Base-by-base conservation (phyloP, 2,329 filamentous ascomycete species). In the Colletotrichum sp. region DNA sequence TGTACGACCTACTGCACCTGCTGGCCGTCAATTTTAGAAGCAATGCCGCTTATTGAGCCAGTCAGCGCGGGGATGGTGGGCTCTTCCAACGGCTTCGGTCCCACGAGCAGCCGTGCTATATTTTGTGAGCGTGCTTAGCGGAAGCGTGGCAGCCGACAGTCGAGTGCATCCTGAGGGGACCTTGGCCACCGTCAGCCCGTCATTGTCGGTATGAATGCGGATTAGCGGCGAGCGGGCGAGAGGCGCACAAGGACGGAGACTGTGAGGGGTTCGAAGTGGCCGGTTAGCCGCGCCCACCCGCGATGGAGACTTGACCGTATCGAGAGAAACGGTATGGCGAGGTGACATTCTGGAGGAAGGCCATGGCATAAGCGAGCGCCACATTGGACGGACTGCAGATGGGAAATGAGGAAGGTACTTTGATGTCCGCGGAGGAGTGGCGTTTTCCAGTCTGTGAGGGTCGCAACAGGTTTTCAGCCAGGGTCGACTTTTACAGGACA, bases 261-360 rank as follows among this genome's bases (percentile, higher is more conserved):
- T 44, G 59, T 34, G 55, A 61, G 59, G 63, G 74, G 59, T 48
- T 72, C 30, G 59, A 59, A 36, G 12, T 61, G 74, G n/a, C 39
- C 59, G 39, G 66, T 66, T 76, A 76, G 74, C 61, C 74, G 74
- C 74, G 74, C 66, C 74, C 74, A 75, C 67, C 66, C 74, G 74
- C 71, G 48, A 71, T 34, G 48, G 32, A 52, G 44, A 52, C 44
- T 63, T 22, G 30, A n/a, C 73, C 65, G 39, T 52, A 32, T 36
- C 25, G 59, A 52, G 64, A 11, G 32, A 60, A 65, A 69, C 48
- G 64, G 69, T 65, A 74, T 52, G 34, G 60, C 27, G 60, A 65
- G 48, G 70, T 76, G 59, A 65, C 65, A 73, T 70, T 48, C n/a
- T 65, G 63, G 30, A 16, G 36, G 48, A n/a, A 44, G 36, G 30